These are phyloP conservation scores for Zangia roseola DNA, from an alignment of 768 basidiomycete genomes.

Conservation along the genomic window DNA sequence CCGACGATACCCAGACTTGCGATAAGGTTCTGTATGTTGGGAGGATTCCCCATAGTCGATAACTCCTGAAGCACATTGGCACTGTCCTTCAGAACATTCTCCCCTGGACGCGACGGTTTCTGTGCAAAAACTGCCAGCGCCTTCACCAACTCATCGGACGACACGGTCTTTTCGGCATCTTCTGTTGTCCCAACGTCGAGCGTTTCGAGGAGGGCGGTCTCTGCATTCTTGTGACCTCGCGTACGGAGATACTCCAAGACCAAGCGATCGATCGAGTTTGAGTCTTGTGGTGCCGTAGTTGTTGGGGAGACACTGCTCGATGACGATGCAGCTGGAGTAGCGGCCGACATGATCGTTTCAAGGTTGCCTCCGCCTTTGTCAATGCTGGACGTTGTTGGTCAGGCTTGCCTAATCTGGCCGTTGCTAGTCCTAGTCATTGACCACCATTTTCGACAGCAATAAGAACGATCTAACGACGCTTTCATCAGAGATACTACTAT, in stretches of 20 bases:
- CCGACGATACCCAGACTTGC: constrained; percentile 77
- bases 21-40: constrained; percentile 73
- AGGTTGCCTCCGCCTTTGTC: background rate
- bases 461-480: too few species aligned
- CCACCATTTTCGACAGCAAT: too few species aligned
- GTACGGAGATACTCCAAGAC: constrained; percentile 50
- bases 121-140: constrained; percentile 66
- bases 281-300: constrained; percentile 27
- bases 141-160: constrained; percentile 54
- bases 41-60: constrained; percentile 63
- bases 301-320: constrained; percentile 34
- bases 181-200: constrained; percentile 33
- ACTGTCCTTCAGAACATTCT: constrained; percentile 70
- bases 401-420: constrained; percentile 1
- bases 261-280: constrained; percentile 37
- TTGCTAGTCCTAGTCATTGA: too few species aligned
- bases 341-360: constrained; percentile 24
- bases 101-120: constrained; percentile 62
- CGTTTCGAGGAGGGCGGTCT: constrained; percentile 41
- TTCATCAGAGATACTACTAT: too few species aligned
- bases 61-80: constrained; percentile 66
- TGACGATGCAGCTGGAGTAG: constrained; percentile 35
- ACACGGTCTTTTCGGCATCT: constrained; percentile 38
- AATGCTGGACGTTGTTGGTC: too few species aligned
- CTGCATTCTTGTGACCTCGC: constrained; percentile 46